Percentiles rank a stretch among this genome's conserved stretches.
phyloP scores from a whole-genome alignment of 2,329 filamentous ascomycete species.

The Exophiala calicioides region DNA sequence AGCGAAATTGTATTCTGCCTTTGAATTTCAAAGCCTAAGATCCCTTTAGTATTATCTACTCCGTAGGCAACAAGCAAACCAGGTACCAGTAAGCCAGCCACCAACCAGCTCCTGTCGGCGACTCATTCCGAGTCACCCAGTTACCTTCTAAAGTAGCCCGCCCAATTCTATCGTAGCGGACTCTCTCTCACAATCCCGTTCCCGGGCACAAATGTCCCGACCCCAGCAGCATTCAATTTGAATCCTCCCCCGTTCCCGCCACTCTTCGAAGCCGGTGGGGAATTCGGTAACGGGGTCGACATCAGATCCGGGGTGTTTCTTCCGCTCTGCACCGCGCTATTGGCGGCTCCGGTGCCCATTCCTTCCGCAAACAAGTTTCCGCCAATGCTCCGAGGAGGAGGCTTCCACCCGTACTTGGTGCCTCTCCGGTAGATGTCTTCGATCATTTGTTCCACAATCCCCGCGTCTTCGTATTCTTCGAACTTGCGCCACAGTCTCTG shows the following conservation, averaged over 20 bases:
- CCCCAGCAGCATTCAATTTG: constrained; percentile 22
- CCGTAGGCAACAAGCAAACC: no score
- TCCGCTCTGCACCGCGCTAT: constrained; percentile 29
- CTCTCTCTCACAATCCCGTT: constrained; percentile 29
- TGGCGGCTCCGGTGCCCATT: constrained; percentile 25
- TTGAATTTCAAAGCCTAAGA: no score
- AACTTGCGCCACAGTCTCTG: constrained; percentile 88
- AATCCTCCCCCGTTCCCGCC: constrained; percentile 14
- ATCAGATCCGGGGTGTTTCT: constrained; percentile 34
- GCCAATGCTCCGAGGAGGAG: constrained; percentile 46
- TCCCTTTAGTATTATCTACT: no score
- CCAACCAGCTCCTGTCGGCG: no score
- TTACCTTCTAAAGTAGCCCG: not conserved
- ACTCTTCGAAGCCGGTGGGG: constrained; percentile 14
- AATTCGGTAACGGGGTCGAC: constrained; percentile 17
- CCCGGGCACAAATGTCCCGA: constrained; percentile 26
- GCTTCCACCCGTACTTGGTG: constrained; percentile 59
- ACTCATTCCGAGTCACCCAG: not conserved
- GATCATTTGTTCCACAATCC: constrained; percentile 78
- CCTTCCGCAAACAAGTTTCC: constrained; percentile 33
- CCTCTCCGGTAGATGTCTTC: constrained; percentile 78
- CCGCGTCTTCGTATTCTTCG: constrained; percentile 82
- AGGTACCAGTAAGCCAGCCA: no score
- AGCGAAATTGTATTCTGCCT: no score
- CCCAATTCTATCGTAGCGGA: constrained; percentile 27